These are phyloP conservation scores for Carallia brachiata DNA, from an alignment of 345 rosid species.

Conservation along the genomic window DNA sequence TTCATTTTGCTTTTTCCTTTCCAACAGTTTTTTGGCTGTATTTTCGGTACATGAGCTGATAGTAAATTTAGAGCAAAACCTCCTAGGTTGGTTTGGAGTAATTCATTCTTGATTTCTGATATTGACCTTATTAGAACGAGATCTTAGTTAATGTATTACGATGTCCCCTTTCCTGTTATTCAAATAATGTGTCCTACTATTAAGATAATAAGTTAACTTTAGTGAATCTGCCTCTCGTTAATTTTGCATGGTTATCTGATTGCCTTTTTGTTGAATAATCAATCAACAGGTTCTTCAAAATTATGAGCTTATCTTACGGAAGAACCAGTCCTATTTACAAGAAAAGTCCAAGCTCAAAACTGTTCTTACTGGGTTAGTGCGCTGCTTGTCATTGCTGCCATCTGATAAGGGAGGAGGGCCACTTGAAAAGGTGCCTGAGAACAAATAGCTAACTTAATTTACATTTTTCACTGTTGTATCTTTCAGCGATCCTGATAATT, in stretches of 20 bases:
- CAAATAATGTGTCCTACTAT: background rate
- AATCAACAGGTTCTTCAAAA: slow-evolving; percentile 65
- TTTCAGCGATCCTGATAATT: too few relatives aligned
- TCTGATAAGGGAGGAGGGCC: slow-evolving; percentile 35
- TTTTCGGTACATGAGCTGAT: too few relatives aligned
- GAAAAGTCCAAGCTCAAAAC: slow-evolving; percentile 67
- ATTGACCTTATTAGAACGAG: background rate
- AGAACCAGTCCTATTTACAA: slow-evolving; percentile 60
- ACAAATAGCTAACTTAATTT: background rate
- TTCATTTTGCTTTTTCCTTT: too few relatives aligned
- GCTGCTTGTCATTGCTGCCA: slow-evolving; percentile 69
- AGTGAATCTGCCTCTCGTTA: background rate
- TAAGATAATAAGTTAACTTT: background rate
- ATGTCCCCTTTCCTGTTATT: background rate
- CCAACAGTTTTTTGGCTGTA: too few relatives aligned
- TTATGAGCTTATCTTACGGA: slow-evolving; percentile 65
- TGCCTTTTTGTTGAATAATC: slow-evolving; percentile 11
- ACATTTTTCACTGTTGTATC: too few relatives aligned
- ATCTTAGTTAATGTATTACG: background rate
- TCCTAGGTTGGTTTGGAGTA: too few relatives aligned
- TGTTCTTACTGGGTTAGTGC: slow-evolving; percentile 66
- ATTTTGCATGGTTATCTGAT: slow-evolving; percentile 2
- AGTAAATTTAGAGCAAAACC: too few relatives aligned
- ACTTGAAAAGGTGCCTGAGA: slow-evolving; percentile 40
- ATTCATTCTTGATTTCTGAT: background rate